Base-by-base conservation (phyloP, 164 flowering plant species). In the Chloranthus sessilifolius region DNA sequence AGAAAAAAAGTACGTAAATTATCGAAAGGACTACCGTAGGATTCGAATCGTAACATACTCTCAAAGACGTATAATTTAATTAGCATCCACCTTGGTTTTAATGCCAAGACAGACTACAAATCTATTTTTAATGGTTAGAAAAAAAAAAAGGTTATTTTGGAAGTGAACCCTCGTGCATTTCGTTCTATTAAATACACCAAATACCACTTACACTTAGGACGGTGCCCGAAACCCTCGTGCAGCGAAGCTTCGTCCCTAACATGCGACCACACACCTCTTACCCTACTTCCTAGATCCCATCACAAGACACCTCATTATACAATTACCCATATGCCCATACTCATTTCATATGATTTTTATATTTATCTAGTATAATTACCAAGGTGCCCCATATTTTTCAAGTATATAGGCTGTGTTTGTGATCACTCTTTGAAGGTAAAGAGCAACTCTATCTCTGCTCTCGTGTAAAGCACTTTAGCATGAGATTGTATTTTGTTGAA, bases 211-310 rank as follows among this genome's bases (percentile, higher is more conserved):
- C 9, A 15, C 24, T 30, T 7, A 29, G 39, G 52, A 8, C 52
- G 52, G 52, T 47, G 52, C 52, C 52, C 19, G 26, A 30, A 30
- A 47, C 33, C 15, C 6, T 10, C 37, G 36, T 31, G 39, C 38
- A 31, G 21, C 23, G 51, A 47, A 47, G 16, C 36, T 47, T 47
- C 51, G 9, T 11, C 15, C n/a, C n/a, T n/a, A n/a, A n/a, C n/a
- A n/a, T n/a, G n/a, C n/a, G n/a, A n/a, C n/a, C n/a, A n/a, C n/a
- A n/a, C n/a, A n/a, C n/a, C n/a, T n/a, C n/a, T n/a, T n/a, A n/a
- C n/a, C n/a, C n/a, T n/a, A n/a, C n/a, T n/a, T n/a, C n/a, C n/a
- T n/a, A n/a, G n/a, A n/a, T n/a, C n/a, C n/a, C n/a, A n/a, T n/a
- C n/a, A n/a, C n/a, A n/a, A n/a, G n/a, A n/a, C n/a, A n/a, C n/a